Percentiles rank a stretch among this genome's conserved stretches.
Evolutionary conservation across 208 protist genomes (phyloP).

Genomic region (Trypanosoma scelopori): DNA sequence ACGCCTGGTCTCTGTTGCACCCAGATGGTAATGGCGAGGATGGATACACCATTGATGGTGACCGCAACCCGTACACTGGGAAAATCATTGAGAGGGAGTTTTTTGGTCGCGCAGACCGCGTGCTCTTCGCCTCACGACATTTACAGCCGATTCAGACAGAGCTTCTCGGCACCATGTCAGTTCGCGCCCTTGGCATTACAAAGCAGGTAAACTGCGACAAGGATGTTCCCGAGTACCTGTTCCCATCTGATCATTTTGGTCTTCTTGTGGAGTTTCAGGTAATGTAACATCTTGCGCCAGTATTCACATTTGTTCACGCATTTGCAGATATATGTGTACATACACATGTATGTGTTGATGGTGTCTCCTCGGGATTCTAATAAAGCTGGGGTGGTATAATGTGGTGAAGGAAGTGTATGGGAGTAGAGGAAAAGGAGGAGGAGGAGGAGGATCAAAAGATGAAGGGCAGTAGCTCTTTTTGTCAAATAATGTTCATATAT

Average conservation of each 20-base stretch:
- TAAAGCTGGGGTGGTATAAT: no score
- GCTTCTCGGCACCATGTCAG: slow-evolving; percentile 45
- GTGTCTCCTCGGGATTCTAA: neutral
- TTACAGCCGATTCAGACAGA: slow-evolving; percentile 47
- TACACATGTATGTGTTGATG: neutral
- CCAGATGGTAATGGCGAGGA: slow-evolving; percentile 29
- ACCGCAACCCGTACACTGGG: slow-evolving; percentile 39
- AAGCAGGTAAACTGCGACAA: slow-evolving; percentile 39
- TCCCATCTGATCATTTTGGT: slow-evolving; percentile 61
- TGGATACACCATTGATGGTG: slow-evolving; percentile 61
- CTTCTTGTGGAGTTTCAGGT: slow-evolving; percentile 55
- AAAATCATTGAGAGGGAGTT: slow-evolving; percentile 66
- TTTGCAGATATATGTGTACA: slow-evolving; percentile 6
- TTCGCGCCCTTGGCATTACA: slow-evolving; percentile 31
- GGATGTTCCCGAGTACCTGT: slow-evolving; percentile 51
- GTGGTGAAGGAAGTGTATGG: no score
- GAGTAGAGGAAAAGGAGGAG: no score
- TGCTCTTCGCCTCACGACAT: slow-evolving; percentile 40
- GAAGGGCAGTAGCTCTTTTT: slow-evolving; percentile 2
- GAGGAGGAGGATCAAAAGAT: no score
- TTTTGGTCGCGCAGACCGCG: slow-evolving; percentile 55
- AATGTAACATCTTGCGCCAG: slow-evolving; percentile 18
- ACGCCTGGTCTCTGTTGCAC: slow-evolving; percentile 47
- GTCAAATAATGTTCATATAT: neutral
- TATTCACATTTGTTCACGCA: neutral